Evolutionary conservation across 345 rosid genomes (phyloP), one percentile per base, ranked within the genome.

Genomic region (Brassica nigra): DNA sequence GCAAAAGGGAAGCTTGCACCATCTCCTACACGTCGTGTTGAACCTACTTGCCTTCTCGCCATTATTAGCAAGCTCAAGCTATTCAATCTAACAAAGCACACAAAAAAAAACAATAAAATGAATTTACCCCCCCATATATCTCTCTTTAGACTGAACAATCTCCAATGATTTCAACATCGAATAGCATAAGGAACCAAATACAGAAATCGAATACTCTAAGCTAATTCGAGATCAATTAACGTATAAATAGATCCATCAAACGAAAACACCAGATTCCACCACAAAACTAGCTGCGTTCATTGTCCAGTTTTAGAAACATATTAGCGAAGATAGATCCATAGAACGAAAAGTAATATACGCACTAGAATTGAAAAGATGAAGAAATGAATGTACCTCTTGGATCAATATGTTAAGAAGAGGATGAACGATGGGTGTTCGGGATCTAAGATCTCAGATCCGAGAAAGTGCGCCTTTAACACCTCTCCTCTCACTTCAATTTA

Each of bases 1-100:
- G 86, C 71, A 76, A 95, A 92, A 0, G 97, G 90, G 76, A 92
- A 91, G 87, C 85, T 90, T 42, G 93, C 97, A 27, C 84, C 82
- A 81, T 90, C 97, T 1, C 83, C 97, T 20, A 89, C 84, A 37
- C 97, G 90, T 49, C 99, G 86, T 10, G 90, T 83, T 64, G 94
- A 88, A 73, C 86, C 87, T 34, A 90, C 96, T 85, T 87, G 97
- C 84, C 99, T 87, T 76, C 97, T 85, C 44, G 97, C 91, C 99
- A 95, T 95, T 67, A 57, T 65, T 70, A 2, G 5, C 23, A 62
- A 80, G 11, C 62, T 67, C 54, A 68, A 74, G 37, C 67, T 65
- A 71, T 7, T 29, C 66, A 44, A 75, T 73, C 80, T 80, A 68
- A 68, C 77, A 70, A 57, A 65, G 30, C 11, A 14, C 2, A 71